Evolutionary conservation across 2,329 filamentous ascomycete species (phyloP), one percentile per base, ranked within the genome.

Genomic region (Didymella arachidicola): DNA sequence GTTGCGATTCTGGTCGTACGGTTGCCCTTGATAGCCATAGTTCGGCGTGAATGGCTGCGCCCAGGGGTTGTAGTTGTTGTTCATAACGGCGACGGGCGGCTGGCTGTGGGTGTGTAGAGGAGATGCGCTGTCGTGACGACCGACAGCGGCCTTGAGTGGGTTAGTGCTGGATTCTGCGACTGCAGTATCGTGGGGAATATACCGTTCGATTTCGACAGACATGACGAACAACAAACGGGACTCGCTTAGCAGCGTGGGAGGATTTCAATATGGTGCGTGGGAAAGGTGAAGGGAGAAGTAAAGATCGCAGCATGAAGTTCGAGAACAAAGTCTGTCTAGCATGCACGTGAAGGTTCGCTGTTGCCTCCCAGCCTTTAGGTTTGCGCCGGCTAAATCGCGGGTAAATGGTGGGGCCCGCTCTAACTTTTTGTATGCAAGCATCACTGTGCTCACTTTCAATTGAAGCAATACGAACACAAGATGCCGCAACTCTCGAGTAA

Each of bases 401-500:
- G 30, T 41, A n/a, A 50, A 50, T 1, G 4, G 50, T 42, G 56
- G 50, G 56, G 56, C 56, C n/a, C 2, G n/a, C 44, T n/a, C 19
- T 42, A 51, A 59, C 56, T 54, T 59, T 59, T 59, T 59, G 50
- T 50, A 36, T 22, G 42, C 42, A 22, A 19, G 44, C 27, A 50
- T 54, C 34, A 18, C 41, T 11, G 41, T 22, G 18, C 19, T 34
- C 30, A 30, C 25, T 11, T 26, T 32, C 12, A 30, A 22, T 25
- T 14, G 30, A 19, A 54, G 12, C 26, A 50, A 25, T 26, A 51
- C 44, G 14, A 19, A 52, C 42, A 52, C 38, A 56, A 51, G 19
- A 60, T 43, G 39, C 78, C 77, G 73, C 69, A 71, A 19, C 73
- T 78, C 18, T 71, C 73, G 18, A 66, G 65, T 18, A 78, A 72